These are phyloP conservation scores for Dicorynia guianensis DNA, from an alignment of 306 rosid genomes.

Conservation along the genomic window DNA sequence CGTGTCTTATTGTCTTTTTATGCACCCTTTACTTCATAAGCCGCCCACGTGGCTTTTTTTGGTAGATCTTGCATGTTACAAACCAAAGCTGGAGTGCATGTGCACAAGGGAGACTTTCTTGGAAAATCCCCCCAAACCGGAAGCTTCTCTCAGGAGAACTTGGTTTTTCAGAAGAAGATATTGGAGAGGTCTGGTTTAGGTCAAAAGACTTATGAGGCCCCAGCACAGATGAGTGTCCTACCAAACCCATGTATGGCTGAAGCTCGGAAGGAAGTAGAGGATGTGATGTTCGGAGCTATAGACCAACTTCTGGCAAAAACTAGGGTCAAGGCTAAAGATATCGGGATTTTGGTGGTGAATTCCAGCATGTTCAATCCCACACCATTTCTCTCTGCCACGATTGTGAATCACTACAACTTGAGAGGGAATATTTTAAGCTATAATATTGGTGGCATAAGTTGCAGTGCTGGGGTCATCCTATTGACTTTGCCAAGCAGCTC, in stretches of 20 bases:
- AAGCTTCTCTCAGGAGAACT: constrained; percentile 64
- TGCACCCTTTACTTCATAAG: constrained; percentile 82
- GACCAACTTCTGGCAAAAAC: constrained; percentile 64
- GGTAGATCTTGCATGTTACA: constrained; percentile 81
- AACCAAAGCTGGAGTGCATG: constrained; percentile 57
- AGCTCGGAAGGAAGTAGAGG: constrained; percentile 88
- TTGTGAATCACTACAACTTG: too few species aligned
- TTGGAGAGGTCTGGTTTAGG: constrained; percentile 86
- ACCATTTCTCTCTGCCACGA: too few species aligned
- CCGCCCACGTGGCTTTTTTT: constrained; percentile 73
- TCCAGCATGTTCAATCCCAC: too few species aligned
- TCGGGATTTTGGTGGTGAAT: too few species aligned
- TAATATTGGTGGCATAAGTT: too few species aligned
- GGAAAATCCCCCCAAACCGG: constrained; percentile 60
- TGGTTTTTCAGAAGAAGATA: constrained; percentile 83
- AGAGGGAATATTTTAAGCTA: too few species aligned
- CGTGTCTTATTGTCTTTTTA: constrained; percentile 60
- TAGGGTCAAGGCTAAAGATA: constrained; percentile 51
- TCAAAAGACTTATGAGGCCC: constrained; percentile 79
- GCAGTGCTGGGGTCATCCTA: too few species aligned
- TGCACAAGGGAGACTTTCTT: constrained; percentile 69
- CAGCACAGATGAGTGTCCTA: constrained; percentile 68
- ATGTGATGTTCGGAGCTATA: constrained; percentile 48
- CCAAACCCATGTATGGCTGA: constrained; percentile 84
- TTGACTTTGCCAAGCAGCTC: too few species aligned